Evolutionary conservation across 2,329 filamentous ascomycete species (phyloP), one percentile per base, ranked within the genome.

Genomic region (Xylariomycetidae sp.): DNA sequence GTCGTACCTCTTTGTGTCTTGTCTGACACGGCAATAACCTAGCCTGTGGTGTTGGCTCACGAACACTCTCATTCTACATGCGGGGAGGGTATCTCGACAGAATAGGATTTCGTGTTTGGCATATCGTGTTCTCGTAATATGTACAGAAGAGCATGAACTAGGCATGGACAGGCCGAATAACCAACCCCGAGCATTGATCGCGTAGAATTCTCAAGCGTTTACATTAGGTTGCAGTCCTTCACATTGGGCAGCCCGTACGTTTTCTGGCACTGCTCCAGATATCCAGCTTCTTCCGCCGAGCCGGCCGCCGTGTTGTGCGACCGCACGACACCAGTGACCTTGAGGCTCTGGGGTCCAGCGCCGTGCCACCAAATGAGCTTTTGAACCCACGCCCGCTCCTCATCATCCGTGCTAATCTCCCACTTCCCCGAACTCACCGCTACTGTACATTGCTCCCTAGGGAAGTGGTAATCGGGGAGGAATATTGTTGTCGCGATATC

Each of bases 401-500:
- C 73, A 36, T 88, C 83, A 40, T 88, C 81, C 5, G 69, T 74
- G 46, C 78, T 80, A 40, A 97, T 87, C 47, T 83, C 80, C 89
- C 89, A 98, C 55, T 90, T 92, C 6, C 94, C 94, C 1, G 84
- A 85, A 31, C 78, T 87, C 17, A 88, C 84, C 34, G 83, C 74
- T 4, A 98, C 80, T 1, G 71, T 72, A 25, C 80, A 85, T 27
- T 77, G 69, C 30, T 82, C 76, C 33, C 79, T 76, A 2, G 90
- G 89, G 57, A 94, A 98, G 62, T 98, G 92, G 53, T 86, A 96
- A 36, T 89, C 86, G 0, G 92, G 92, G 3, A 98, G 68, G 58
- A 86, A 94, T 7, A 97, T 71, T 27, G 88, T 74, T 0, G 90
- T 97, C 0, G 88, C 88, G 2, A 68, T 65, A 1, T 82, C 75